Percentiles rank a stretch among this genome's conserved stretches.
phyloP scores from a whole-genome alignment of 2,329 filamentous ascomycete species.

The Allantophomopsis lycopodina region DNA sequence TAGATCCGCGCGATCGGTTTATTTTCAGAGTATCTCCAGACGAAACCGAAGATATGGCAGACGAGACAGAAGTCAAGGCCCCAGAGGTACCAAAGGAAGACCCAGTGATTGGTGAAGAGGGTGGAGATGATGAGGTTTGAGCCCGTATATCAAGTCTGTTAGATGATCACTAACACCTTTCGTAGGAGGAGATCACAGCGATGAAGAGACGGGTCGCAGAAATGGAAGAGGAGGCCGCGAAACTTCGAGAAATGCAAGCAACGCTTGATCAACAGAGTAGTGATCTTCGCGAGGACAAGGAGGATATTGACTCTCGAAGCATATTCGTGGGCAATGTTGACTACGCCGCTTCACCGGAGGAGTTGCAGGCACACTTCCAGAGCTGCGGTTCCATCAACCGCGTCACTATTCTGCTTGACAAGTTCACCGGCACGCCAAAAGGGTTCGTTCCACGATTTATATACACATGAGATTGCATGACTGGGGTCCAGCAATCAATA shows the following conservation, averaged over 20 bases:
- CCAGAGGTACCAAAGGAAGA: neutral
- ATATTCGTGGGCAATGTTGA: conserved; percentile 99
- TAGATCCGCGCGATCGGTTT: no score
- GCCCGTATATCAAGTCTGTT: neutral
- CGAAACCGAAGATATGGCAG: no score
- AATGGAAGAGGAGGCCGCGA: conserved; percentile 82
- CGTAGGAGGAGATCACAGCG: conserved; percentile 64
- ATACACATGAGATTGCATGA: conserved; percentile 5
- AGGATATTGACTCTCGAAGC: conserved; percentile 87
- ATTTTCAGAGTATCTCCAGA: no score
- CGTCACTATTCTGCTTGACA: conserved; percentile 93
- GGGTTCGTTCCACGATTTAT: conserved; percentile 49
- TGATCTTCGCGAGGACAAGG: conserved; percentile 80
- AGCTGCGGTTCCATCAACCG: conserved; percentile 95
- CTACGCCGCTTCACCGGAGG: conserved; percentile 91
- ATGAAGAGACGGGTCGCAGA: conserved; percentile 81
- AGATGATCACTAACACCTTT: neutral
- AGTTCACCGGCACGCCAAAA: conserved; percentile 98
- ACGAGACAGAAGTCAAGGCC: no score
- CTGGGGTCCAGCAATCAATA: conserved; percentile 20
- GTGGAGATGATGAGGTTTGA: conserved; percentile 2
- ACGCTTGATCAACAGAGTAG: conserved; percentile 74
- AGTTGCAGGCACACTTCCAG: conserved; percentile 97
- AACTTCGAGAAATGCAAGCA: conserved; percentile 77
- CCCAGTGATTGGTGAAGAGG: neutral